These are phyloP conservation scores for Penicillium oxalicum DNA, from an alignment of 2,329 filamentous ascomycete species.

Conservation along the genomic window DNA sequence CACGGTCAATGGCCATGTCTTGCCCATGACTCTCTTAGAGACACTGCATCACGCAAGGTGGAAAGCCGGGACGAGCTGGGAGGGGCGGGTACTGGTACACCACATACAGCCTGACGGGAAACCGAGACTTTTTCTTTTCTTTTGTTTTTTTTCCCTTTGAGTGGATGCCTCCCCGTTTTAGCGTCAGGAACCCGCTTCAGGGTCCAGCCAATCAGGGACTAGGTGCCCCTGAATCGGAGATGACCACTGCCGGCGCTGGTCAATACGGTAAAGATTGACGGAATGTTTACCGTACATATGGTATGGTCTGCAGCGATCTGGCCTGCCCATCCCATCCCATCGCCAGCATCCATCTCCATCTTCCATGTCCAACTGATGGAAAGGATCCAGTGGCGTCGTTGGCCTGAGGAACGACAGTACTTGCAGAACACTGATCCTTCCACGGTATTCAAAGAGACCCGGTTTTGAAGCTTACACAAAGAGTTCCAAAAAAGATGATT, in stretches of 20 bases:
- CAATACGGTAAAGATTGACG: not conserved
- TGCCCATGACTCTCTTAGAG: not conserved
- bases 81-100: too few species aligned
- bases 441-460: too few species aligned
- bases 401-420: too few species aligned
- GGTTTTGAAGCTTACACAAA: too few species aligned
- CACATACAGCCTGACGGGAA: too few species aligned
- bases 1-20: not conserved
- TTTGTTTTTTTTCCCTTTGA: constrained; percentile 2
- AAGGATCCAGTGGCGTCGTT: too few species aligned
- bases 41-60: not conserved
- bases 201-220: constrained; percentile 14
- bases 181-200: constrained; percentile 24
- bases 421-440: too few species aligned
- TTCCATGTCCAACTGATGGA: too few species aligned
- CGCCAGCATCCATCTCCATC: too few species aligned
- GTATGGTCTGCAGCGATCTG: too few species aligned
- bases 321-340: too few species aligned
- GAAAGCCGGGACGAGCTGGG: not conserved
- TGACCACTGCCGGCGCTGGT: constrained; percentile 3
- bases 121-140: not conserved
- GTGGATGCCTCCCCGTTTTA: constrained; percentile 6
- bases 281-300: not conserved
- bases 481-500: too few species aligned
- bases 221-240: constrained; percentile 19